Percentiles rank a stretch among this genome's conserved stretches.
Evolutionary conservation across 2,329 filamentous ascomycete species (phyloP).

Genomic region (Penicillium sp.): DNA sequence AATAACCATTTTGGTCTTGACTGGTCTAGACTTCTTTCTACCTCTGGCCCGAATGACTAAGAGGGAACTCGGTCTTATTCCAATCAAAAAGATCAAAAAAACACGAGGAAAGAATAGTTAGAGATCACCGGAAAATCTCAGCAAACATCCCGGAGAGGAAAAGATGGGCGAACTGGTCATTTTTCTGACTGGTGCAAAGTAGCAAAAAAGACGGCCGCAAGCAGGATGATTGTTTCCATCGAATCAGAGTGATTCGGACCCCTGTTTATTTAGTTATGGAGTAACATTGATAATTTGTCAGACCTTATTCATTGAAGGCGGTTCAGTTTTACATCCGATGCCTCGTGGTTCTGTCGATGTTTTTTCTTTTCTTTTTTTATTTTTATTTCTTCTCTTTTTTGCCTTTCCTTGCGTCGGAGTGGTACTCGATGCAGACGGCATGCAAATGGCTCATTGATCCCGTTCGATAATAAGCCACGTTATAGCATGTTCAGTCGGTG

Average conservation of each 20-base stretch:
- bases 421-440: slow-evolving; percentile 12
- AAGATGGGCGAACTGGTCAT: slow-evolving; percentile 2
- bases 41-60: slow-evolving; percentile 13
- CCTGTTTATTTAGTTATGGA: neutral
- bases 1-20: slow-evolving; percentile 25
- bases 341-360: slow-evolving; percentile 20
- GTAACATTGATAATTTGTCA: slow-evolving; percentile 10
- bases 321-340: slow-evolving; percentile 10
- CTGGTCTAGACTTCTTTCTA: slow-evolving; percentile 22
- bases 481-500: neutral
- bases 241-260: slow-evolving; percentile 15
- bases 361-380: neutral
- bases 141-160: slow-evolving; percentile 3
- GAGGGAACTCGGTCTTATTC: slow-evolving; percentile 1
- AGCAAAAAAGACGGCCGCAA: slow-evolving; percentile 11
- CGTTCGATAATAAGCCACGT: neutral
- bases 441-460: slow-evolving; percentile 4
- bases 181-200: slow-evolving; percentile 16
- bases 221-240: slow-evolving; percentile 16
- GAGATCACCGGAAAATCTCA: slow-evolving; percentile 8
- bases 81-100: neutral
- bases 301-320: slow-evolving; percentile 5
- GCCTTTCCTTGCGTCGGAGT: no score
- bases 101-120: neutral
- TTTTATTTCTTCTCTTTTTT: neutral